Evolutionary conservation across 2,329 filamentous ascomycete genomes (phyloP), one percentile per base, ranked within the genome.

Genomic region (Lecanicillium sp.): DNA sequence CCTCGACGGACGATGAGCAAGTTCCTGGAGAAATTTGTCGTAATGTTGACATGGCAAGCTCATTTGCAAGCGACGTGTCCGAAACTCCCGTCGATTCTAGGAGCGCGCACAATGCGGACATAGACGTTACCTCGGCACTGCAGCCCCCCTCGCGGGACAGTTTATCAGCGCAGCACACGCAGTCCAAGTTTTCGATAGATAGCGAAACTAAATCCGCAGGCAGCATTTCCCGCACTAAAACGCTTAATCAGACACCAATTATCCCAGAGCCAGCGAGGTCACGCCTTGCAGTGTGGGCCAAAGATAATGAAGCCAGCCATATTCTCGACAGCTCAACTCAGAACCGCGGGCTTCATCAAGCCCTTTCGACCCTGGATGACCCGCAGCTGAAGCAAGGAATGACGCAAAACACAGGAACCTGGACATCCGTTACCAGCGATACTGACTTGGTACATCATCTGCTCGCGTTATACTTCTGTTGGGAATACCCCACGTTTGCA

Each of bases 401-500:
- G 35, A 50, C 76, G 28, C 56, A 62, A 48, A 64, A 63, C 44
- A 54, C 63, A 1, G 56, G 51, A 5, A 64, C 63, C 0, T 85
- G 80, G 80, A 83, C 80, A 2, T 63, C 51, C 27, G 67, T 84
- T 18, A 82, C 78, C 3, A 52, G 56, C 3, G 78, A 85, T 45
- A 49, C 62, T 12, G 59, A 54, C 9, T 67, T 84, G 18, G 73
- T 85, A 1, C 67, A 78, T 43, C 78, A 80, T 48, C 64, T 85
- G 8, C 59, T 84, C 38, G 67, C 72, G 1, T 62, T 84, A 27
- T 85, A 84, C 58, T 85, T 85, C 47, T 82, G 78, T 61, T 86
- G 81, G 74, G 76, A 82, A 45, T 85, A 87, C 53, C 79, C 82
- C 3, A 85, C 80, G 9, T 85, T 85, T 57, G 75, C 80, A 3